Evolutionary conservation across 164 flowering plant species (phyloP).

Genomic region (Amborella trichopoda): DNA sequence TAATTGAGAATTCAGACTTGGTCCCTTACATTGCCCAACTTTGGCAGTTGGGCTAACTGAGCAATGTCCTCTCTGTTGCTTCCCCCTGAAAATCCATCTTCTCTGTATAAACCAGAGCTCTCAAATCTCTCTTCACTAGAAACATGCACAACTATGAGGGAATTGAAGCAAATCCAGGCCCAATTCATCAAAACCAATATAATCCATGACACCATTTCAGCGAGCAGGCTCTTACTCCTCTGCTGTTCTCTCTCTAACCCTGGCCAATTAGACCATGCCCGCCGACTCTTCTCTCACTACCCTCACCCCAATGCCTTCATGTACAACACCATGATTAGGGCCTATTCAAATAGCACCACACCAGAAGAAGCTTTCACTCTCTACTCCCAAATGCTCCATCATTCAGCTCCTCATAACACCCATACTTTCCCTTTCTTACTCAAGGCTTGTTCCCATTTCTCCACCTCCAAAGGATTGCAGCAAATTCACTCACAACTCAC

Average conservation of each 20-base stretch:
- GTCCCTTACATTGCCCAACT: too few relatives aligned
- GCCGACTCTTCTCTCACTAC: constrained; percentile 15
- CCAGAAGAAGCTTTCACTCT: constrained; percentile 23
- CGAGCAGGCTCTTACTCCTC: constrained; percentile 14
- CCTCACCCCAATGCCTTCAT: constrained; percentile 26
- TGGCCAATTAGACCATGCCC: constrained; percentile 22
- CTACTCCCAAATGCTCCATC: constrained; percentile 23
- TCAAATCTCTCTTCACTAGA: constrained; percentile 17
- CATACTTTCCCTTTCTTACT: constrained; percentile 45
- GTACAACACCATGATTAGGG: constrained; percentile 37
- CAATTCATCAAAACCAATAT: constrained; percentile 24
- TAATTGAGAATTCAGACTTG: too few relatives aligned
- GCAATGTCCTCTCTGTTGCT: constrained; percentile 19
- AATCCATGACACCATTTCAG: constrained; percentile 8
- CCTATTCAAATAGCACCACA: constrained; percentile 18
- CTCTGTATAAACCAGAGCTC: too few relatives aligned
- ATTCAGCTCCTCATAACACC: constrained; percentile 19
- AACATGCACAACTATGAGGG: constrained; percentile 32
- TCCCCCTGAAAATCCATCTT: constrained; percentile 14
- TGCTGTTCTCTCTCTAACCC: constrained; percentile 10
- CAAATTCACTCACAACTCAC: constrained; percentile 37
- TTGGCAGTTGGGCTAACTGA: too few relatives aligned
- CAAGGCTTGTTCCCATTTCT: constrained; percentile 25
- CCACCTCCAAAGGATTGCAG: constrained; percentile 15
- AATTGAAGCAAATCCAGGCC: constrained; percentile 35